A percentile compares a stretch with the other conserved stretches of the same genome.
Conservation (phyloP, 352 stramenopile species). For the Pythium inflatum region DNA sequence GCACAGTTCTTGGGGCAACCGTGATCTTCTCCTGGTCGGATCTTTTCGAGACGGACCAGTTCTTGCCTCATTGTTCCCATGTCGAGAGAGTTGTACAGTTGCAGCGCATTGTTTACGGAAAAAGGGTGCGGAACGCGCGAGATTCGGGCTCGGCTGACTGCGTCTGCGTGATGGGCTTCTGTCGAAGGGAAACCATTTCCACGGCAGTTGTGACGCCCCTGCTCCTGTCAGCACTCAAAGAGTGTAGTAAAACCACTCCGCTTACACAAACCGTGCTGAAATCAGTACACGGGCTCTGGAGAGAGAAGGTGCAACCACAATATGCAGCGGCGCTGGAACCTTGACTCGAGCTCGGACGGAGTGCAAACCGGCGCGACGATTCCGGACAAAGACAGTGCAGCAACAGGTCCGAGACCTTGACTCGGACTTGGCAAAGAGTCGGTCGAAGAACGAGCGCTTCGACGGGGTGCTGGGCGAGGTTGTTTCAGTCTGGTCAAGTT, state of each 20-base stretch:
- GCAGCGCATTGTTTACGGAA: slow-evolving; percentile 1
- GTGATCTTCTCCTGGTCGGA: slow-evolving; percentile 1
- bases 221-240: too few species aligned
- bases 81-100: background rate
- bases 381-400: too few species aligned
- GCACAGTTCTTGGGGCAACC: background rate
- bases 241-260: too few species aligned
- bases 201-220: too few species aligned
- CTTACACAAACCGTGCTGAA: too few species aligned
- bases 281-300: background rate
- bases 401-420: too few species aligned
- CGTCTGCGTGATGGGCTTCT: background rate
- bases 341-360: too few species aligned
- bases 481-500: too few species aligned
- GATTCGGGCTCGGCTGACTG: background rate
- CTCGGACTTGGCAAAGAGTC: too few species aligned
- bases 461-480: too few species aligned
- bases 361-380: too few species aligned
- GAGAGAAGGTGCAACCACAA: background rate
- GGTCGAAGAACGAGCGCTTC: too few species aligned
- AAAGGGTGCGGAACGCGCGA: background rate
- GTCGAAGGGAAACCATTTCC: background rate
- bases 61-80: background rate
- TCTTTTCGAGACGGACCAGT: background rate
- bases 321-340: background rate